Evolutionary conservation across 179 eudicot genomes (phyloP), one percentile per base, ranked within the genome.

Genomic region (Gypsophila paniculata): DNA sequence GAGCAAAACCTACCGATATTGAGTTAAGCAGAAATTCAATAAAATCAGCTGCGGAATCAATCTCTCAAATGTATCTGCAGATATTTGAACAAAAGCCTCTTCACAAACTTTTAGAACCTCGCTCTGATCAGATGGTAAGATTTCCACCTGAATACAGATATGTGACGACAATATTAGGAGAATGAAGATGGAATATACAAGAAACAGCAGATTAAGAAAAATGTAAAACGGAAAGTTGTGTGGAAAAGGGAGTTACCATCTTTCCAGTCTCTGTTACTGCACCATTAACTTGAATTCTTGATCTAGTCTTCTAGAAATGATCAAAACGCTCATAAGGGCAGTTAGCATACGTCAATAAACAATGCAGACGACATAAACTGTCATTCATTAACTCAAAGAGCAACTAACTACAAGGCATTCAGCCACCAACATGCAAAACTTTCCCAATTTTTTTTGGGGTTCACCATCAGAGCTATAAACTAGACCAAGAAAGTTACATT

Each of bases 11-110:
- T 71, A 93, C 97, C 59, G 85, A 75, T 76, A 88, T 88, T 29
- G 97, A n/a, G n/a, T n/a, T n/a, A n/a, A n/a, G n/a, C n/a, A n/a
- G n/a, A n/a, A n/a, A n/a, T n/a, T n/a, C n/a, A n/a, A 91, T 83
- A 74, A 89, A 75, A 52, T 83, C 75, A 83, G 93, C 90, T 52
- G 98, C 98, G 26, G 96, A 86, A 86, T 93, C 98, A 77, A 91
- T 82, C 89, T 93, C 77, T 89, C 97, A 76, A 83, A 91, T 13
- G 91, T 84, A 77, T 93, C 96, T 26, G 97, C 93, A 71, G 85
- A 78, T 72, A 93, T n/a, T n/a, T n/a, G n/a, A 79, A 91, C 90
- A 76, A 85, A 80, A 65, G 91, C 61, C 82, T 93, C 91, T 48
- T 82, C 83, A 52, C 79, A 93, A 53, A 76, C 76, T 84, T 77